Evolutionary conservation across 495 filamentous ascomycete genomes (phyloP).

Genomic region (Durotheca rogersii): DNA sequence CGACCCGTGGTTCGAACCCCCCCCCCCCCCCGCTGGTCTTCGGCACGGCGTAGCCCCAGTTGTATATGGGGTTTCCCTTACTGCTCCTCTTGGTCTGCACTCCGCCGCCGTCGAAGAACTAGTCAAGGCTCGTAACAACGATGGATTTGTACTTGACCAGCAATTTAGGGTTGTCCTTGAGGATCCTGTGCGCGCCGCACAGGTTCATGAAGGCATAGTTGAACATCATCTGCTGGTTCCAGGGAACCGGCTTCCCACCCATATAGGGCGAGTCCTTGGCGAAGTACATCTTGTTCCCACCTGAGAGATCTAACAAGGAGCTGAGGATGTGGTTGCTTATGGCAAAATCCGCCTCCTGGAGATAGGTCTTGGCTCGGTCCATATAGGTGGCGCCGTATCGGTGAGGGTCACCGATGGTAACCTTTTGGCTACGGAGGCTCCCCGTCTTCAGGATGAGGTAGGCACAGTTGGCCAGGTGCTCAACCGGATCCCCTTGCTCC

Average conservation of each 20-base stretch:
- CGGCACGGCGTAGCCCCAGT: slow-evolving; percentile 23
- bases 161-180: slow-evolving; percentile 18
- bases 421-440: slow-evolving; percentile 12
- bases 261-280: slow-evolving; percentile 23
- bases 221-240: slow-evolving; percentile 33
- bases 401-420: slow-evolving; percentile 11
- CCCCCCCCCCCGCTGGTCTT: slow-evolving; percentile 15
- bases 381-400: slow-evolving; percentile 17
- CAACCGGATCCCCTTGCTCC: slow-evolving; percentile 16
- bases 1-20: slow-evolving; percentile 20
- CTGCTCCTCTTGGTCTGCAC: slow-evolving; percentile 12
- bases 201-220: slow-evolving; percentile 29
- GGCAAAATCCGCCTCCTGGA: slow-evolving; percentile 18
- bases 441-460: slow-evolving; percentile 15
- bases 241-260: slow-evolving; percentile 22
- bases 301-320: slow-evolving; percentile 14
- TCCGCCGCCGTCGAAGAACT: slow-evolving; percentile 26
- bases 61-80: slow-evolving; percentile 17
- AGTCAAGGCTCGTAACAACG: slow-evolving; percentile 18
- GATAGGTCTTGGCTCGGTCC: slow-evolving; percentile 19
- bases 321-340: slow-evolving; percentile 21
- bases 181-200: slow-evolving; percentile 17
- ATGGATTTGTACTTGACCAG: slow-evolving; percentile 17
- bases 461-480: slow-evolving; percentile 14
- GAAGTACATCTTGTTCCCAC: slow-evolving; percentile 29